A percentile compares a stretch with the other conserved stretches of the same genome.
Conservation (phyloP, 23 red algal species). For the Cyanidioschyzon merolae region DNA sequence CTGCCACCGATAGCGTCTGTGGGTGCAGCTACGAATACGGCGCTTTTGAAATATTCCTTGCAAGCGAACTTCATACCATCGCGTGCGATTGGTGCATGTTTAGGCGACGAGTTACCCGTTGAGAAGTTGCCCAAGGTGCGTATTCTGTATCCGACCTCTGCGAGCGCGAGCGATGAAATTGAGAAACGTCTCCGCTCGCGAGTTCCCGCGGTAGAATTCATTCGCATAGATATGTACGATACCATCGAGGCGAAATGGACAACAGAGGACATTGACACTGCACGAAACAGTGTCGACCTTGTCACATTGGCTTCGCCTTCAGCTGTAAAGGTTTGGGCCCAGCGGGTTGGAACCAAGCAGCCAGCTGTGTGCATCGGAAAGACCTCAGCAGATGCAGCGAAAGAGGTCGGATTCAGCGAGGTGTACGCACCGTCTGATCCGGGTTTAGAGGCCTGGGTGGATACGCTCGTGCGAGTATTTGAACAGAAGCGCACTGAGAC, state of each 20-base stretch:
- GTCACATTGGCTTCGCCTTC: slow-evolving; percentile 29
- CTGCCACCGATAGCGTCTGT: not conserved
- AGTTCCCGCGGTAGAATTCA: not conserved
- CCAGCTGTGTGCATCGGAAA: slow-evolving; percentile 19
- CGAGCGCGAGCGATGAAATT: not conserved
- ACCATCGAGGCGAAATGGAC: slow-evolving; percentile 14
- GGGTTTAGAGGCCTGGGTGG: slow-evolving; percentile 22
- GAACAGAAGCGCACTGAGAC: not conserved
- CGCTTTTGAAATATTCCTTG: not conserved
- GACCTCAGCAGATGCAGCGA: slow-evolving; percentile 16
- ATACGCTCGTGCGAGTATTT: slow-evolving; percentile 15
- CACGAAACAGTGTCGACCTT: not conserved
- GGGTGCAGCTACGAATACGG: not conserved
- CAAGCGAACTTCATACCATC: not conserved
- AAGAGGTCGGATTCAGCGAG: not conserved
- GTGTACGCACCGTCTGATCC: slow-evolving; percentile 12
- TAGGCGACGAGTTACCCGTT: not conserved
- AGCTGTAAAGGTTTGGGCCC: slow-evolving; percentile 16
- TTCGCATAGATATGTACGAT: slow-evolving; percentile 19
- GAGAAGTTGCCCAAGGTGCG: not conserved
- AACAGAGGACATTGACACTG: not conserved
- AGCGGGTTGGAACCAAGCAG: not conserved
- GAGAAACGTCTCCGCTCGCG: not conserved
- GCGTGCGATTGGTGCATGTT: not conserved
- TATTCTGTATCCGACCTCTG: not conserved